Evolutionary conservation across 352 stramenopile genomes (phyloP).

Genomic region (Heterotrichella gracilis): DNA sequence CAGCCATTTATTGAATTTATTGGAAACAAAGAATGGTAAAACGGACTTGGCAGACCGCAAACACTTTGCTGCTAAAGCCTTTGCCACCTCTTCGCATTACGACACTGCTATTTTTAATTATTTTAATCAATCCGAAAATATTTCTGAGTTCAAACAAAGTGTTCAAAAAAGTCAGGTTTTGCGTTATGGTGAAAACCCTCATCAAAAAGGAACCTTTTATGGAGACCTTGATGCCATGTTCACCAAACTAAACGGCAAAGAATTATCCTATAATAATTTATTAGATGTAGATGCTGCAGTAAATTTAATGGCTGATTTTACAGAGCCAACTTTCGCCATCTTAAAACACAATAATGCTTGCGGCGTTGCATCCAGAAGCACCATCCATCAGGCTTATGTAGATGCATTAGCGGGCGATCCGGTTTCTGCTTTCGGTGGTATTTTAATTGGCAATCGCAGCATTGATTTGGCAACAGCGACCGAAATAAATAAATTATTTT

Average conservation of each 20-base stretch:
- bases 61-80: neutral
- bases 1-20: neutral
- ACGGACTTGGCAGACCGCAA: neutral
- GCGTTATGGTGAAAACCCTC: neutral
- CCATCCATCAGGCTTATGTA: neutral
- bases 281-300: neutral
- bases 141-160: neutral
- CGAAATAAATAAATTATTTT: conserved; percentile 7
- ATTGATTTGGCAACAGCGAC: neutral
- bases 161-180: neutral
- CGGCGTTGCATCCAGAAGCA: neutral
- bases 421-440: neutral
- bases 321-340: neutral
- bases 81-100: neutral
- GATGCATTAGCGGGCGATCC: neutral
- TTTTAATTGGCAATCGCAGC: neutral
- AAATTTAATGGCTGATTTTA: neutral
- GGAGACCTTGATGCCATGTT: neutral
- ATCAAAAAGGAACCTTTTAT: conserved; percentile 2
- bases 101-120: conserved; percentile 9
- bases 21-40: neutral
- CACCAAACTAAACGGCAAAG: conserved; percentile 6
- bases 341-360: conserved; percentile 8
- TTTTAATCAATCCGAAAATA: neutral
- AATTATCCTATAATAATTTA: conserved; percentile 7